Base-by-base conservation (phyloP, 805 yeast species). In the Yamadazyma takamatsuzukensis region DNA sequence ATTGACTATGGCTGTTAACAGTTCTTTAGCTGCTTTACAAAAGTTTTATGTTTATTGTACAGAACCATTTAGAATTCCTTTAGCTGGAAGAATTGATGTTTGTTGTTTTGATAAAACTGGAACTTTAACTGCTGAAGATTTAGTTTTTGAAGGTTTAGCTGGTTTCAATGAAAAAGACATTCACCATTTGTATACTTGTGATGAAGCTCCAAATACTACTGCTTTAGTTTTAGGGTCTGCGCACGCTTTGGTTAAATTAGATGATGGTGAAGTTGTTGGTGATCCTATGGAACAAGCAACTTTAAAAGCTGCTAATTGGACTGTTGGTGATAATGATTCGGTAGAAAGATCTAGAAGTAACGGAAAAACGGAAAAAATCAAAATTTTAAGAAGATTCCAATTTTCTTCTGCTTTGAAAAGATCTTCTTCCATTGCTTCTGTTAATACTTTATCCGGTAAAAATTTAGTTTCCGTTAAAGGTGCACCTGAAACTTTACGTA, bases 241-340 rank as follows among this genome's bases (percentile, higher is more conserved):
- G 21, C 98, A 93, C 59, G 97, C 98, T 18, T 72, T 93, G 44
- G 98, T 93, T 17, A 78, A 80, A 51, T 71, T 93, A 40, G 97
- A 93, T 50, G 96, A 89, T 55, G 98, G 97, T 48, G 97, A 93
- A 42, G 77, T 89, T 47, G 98, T 93, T 40, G 98, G 98, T 62
- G 98, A 93, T 54, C 97, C 98, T 43, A 90, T 93, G 97, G 98
- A 93, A 64, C 87, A 88, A 62, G 96, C 94, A 17, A 93, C 98
- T 33, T 69, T 93, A 48, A 80, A 79, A 45, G 90, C 95, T 25
- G 76, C 93, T 37, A 78, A 79, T 18, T 93, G 97, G 96, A 70
- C 68, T 25, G 82, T 93, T 43, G 85, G 83, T 33, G 73, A 70
- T 35, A 84, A 87, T 44, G 95, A 88, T 53, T 59, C 72, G 32